Evolutionary conservation across 2,329 filamentous ascomycete species (phyloP).

Genomic region (Epichloe baconii): DNA sequence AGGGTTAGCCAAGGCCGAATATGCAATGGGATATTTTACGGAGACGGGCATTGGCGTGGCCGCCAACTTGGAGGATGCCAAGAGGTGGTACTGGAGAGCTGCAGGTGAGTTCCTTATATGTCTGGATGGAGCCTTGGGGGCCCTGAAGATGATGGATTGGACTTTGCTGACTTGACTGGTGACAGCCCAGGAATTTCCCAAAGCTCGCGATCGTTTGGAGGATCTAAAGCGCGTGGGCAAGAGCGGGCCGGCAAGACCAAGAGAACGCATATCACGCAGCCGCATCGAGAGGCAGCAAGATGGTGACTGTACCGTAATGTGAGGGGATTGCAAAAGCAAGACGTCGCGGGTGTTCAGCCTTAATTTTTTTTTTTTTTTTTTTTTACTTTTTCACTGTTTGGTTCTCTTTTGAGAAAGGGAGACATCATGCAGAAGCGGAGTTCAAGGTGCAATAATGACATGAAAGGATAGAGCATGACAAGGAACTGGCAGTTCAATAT

Average conservation of each 20-base stretch:
- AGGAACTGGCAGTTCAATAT: neutral
- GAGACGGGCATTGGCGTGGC: constrained; percentile 86
- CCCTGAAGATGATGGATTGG: neutral
- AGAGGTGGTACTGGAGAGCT: constrained; percentile 95
- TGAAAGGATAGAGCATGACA: neutral
- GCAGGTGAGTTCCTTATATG: constrained; percentile 47
- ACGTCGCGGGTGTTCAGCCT: too few species aligned
- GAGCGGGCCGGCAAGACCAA: constrained; percentile 51
- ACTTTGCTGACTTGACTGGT: neutral
- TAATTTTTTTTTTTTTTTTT: neutral
- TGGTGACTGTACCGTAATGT: constrained; percentile 82
- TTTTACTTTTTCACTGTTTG: neutral
- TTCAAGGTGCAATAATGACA: neutral
- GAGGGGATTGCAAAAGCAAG: constrained; percentile 12
- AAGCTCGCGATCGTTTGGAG: constrained; percentile 83
- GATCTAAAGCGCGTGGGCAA: constrained; percentile 75
- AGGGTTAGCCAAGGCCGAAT: constrained; percentile 85
- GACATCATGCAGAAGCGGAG: neutral
- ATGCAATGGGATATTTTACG: constrained; percentile 94
- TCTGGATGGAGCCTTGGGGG: too few species aligned
- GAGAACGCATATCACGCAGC: constrained; percentile 69
- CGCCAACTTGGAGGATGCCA: constrained; percentile 84
- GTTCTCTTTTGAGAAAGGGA: neutral
- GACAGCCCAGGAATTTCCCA: constrained; percentile 82
- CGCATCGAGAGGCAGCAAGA: constrained; percentile 76